These are phyloP conservation scores for Colletotrichum lupini DNA, from an alignment of 2,329 filamentous ascomycete genomes.

Conservation along the genomic window DNA sequence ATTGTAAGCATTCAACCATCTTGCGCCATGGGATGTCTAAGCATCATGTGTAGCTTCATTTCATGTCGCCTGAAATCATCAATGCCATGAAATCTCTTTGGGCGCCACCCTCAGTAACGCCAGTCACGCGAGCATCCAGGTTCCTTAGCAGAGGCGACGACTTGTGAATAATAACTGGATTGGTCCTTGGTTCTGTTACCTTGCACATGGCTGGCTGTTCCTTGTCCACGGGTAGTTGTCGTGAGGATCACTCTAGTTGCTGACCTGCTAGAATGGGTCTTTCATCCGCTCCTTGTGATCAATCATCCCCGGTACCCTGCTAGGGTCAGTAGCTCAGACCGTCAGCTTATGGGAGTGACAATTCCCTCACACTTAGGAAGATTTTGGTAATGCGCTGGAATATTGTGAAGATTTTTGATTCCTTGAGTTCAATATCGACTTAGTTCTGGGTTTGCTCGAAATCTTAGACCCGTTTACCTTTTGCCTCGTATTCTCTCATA, in stretches of 20 bases:
- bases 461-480: not conserved
- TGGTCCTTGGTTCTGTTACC: no score
- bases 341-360: not conserved
- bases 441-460: not conserved
- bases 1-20: not conserved
- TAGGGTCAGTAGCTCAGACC: not conserved
- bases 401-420: not conserved
- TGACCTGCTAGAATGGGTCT: not conserved
- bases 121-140: not conserved
- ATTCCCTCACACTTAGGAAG: not conserved
- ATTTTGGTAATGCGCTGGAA: not conserved
- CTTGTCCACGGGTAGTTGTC: not conserved
- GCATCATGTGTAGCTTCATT: not conserved
- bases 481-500: not conserved
- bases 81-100: not conserved
- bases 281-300: not conserved
- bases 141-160: not conserved
- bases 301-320: not conserved
- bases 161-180: not conserved
- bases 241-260: not conserved
- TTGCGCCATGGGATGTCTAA: no score
- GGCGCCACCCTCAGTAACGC: not conserved
- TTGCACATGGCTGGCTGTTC: not conserved
- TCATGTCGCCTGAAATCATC: not conserved
- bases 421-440: not conserved